Conservation (phyloP, 2,329 filamentous ascomycete species). For the Canariomyces notabilis region DNA sequence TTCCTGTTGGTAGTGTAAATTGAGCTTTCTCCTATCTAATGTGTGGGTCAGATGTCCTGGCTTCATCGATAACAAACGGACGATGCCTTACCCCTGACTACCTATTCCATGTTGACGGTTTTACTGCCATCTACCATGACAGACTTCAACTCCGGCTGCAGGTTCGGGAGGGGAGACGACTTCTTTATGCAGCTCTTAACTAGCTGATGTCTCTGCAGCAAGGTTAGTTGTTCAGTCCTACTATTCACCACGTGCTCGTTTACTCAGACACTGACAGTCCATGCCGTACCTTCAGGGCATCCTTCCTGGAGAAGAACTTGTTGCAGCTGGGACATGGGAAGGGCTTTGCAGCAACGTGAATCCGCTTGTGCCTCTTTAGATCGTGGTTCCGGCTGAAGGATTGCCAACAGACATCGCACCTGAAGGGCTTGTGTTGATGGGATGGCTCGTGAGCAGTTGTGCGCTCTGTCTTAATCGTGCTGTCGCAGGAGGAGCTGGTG, state of each 20-base stretch:
- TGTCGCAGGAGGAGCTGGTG: neutral
- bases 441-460: conserved; percentile 5
- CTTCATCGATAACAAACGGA: too few species aligned
- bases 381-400: conserved; percentile 96
- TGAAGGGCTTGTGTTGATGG: conserved; percentile 76
- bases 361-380: conserved; percentile 88
- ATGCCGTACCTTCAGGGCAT: conserved; percentile 79
- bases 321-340: conserved; percentile 88
- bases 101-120: too few species aligned
- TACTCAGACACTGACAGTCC: neutral
- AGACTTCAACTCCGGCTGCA: neutral
- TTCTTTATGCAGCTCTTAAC: conserved; percentile 56
- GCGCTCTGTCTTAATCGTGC: neutral
- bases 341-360: conserved; percentile 90
- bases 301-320: conserved; percentile 93
- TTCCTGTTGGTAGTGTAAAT: too few species aligned
- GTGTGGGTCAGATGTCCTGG: too few species aligned
- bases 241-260: neutral
- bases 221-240: neutral
- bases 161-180: conserved; percentile 2
- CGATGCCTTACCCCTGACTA: neutral
- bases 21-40: too few species aligned
- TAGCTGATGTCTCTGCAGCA: conserved; percentile 50
- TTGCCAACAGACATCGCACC: conserved; percentile 85
- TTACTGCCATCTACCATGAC: neutral